Conservation (phyloP, 2,329 filamentous ascomycete species). For the Pseudopithomyces chartarum region DNA sequence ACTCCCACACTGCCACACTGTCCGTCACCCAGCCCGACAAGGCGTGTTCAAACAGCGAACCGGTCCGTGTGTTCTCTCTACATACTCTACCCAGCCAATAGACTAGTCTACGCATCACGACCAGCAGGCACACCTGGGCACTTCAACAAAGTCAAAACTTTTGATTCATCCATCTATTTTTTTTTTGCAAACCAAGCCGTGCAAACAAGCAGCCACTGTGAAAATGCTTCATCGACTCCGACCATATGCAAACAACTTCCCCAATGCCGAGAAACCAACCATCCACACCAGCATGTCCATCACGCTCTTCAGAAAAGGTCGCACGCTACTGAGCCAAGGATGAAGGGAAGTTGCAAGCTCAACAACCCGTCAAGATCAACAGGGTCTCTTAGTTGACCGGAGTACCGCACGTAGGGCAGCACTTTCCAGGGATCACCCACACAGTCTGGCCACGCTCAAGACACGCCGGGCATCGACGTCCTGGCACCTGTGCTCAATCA, state of each 20-base stretch:
- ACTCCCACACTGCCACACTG: no score
- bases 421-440: conserved; percentile 48
- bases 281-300: conserved; percentile 12
- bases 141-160: neutral
- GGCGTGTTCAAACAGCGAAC: no score
- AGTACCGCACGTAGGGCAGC: conserved; percentile 46
- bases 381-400: conserved; percentile 39
- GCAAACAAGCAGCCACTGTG: conserved; percentile 5
- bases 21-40: no score
- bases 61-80: no score
- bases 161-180: conserved; percentile 8
- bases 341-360: conserved; percentile 3
- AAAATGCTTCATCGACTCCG: conserved; percentile 7
- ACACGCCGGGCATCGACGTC: conserved; percentile 46
- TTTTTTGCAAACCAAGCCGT: neutral
- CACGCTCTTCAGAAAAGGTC: conserved; percentile 10
- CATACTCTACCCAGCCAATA: no score
- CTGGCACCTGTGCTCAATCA: conserved; percentile 40
- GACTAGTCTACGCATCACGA: no score
- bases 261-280: conserved; percentile 22
- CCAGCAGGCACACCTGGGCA: no score
- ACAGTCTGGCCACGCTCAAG: conserved; percentile 47
- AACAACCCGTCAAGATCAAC: conserved; percentile 9
- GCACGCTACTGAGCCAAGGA: conserved; percentile 11
- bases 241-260: conserved; percentile 19